These are phyloP conservation scores for Skeletonema costatum DNA, from an alignment of 108 stramenopile species.

Conservation along the genomic window DNA sequence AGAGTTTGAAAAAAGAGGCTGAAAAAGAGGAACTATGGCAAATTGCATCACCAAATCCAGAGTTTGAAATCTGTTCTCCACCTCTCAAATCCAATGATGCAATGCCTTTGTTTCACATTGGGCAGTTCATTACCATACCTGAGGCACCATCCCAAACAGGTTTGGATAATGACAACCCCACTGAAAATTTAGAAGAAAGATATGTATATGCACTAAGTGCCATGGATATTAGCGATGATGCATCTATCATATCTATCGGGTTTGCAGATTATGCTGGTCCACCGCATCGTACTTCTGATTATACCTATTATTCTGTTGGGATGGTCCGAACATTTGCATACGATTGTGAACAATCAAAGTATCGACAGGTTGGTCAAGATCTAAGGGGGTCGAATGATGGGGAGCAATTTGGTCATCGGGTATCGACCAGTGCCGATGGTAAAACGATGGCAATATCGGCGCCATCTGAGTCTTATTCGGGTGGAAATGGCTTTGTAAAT, in stretches of 20 bases:
- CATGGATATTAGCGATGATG: slow-evolving; percentile 9
- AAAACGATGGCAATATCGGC: slow-evolving; percentile 47
- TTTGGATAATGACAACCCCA: background rate
- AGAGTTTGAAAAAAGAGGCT: slow-evolving; percentile 1
- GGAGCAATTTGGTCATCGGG: slow-evolving; percentile 53
- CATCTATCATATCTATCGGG: slow-evolving; percentile 3
- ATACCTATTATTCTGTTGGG: background rate
- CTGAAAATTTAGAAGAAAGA: background rate
- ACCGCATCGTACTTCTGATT: background rate
- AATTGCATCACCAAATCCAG: background rate
- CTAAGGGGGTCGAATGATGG: slow-evolving; percentile 20
- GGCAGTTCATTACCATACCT: background rate
- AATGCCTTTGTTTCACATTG: slow-evolving; percentile 6
- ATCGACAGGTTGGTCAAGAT: slow-evolving; percentile 16
- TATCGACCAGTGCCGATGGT: slow-evolving; percentile 46
- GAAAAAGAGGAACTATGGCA: background rate
- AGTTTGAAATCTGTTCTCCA: background rate
- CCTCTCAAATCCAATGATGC: background rate
- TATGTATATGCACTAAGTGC: background rate
- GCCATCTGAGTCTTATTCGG: background rate
- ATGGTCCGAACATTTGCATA: slow-evolving; percentile 12
- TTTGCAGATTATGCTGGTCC: slow-evolving; percentile 4
- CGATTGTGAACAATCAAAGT: slow-evolving; percentile 5
- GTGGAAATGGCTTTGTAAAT: slow-evolving; percentile 6
- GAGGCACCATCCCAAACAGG: background rate